Conservation (phyloP, 75 land plant genomes). For the Selaginella moellendorffii region DNA sequence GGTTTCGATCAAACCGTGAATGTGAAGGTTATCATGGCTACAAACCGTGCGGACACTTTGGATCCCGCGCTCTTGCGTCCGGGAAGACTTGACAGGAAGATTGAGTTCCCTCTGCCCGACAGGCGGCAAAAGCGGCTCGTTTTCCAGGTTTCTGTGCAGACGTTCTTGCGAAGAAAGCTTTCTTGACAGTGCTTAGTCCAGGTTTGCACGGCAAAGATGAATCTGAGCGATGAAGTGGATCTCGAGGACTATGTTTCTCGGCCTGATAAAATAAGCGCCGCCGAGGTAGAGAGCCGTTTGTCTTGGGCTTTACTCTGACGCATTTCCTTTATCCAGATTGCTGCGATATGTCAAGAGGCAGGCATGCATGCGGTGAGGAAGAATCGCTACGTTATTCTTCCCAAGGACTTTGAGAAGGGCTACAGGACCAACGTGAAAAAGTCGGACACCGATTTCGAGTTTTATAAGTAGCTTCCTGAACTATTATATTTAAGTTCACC, state of each 20-base stretch:
- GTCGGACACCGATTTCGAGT: constrained; percentile 83
- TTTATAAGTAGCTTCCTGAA: constrained; percentile 78
- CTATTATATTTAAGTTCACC: too few relatives aligned
- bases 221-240: constrained; percentile 85
- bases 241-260: constrained; percentile 88
- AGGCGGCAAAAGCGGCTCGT: constrained; percentile 83
- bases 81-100: constrained; percentile 76
- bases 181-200: constrained; percentile 16
- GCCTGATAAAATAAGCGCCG: constrained; percentile 92
- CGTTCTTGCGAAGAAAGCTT: too few relatives aligned
- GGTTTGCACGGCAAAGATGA: constrained; percentile 94
- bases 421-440: constrained; percentile 79
- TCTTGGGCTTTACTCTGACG: neutral
- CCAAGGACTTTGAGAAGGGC: constrained; percentile 86
- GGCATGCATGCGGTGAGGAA: constrained; percentile 88
- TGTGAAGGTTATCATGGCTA: constrained; percentile 95
- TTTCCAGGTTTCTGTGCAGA: constrained; percentile 39
- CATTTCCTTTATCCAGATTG: constrained; percentile 33
- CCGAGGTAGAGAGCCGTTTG: constrained; percentile 44
- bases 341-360: constrained; percentile 92
- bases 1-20: constrained; percentile 91
- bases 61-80: constrained; percentile 89
- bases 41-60: constrained; percentile 72
- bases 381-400: constrained; percentile 76
- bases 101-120: constrained; percentile 85